Percentiles rank a stretch among this genome's conserved stretches.
These are phyloP conservation scores for Peronosclerospora sorghi DNA, from an alignment of 352 stramenopile genomes.

Conservation along the genomic window DNA sequence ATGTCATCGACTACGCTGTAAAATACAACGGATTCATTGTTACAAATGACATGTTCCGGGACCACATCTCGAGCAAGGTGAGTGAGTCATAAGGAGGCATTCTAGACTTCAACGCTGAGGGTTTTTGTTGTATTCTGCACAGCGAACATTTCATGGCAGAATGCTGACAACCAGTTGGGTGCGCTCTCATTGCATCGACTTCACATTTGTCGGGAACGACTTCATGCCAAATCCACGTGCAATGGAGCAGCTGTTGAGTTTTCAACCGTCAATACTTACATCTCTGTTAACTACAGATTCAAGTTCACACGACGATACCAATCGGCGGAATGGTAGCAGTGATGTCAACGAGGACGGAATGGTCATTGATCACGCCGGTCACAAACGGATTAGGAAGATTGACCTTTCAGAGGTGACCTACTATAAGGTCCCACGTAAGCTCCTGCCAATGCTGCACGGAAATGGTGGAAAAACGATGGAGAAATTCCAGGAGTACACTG, in stretches of 20 bases:
- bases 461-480: constrained; percentile 58
- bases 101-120: no score
- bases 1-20: constrained; percentile 87
- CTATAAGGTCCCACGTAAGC: constrained; percentile 51
- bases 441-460: constrained; percentile 61
- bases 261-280: constrained; percentile 10
- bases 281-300: background rate
- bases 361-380: constrained; percentile 31
- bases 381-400: constrained; percentile 42
- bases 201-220: constrained; percentile 83
- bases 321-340: constrained; percentile 8
- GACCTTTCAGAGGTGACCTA: constrained; percentile 71
- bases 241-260: constrained; percentile 54
- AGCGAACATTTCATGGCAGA: constrained; percentile 61
- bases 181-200: constrained; percentile 67
- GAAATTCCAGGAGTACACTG: constrained; percentile 69
- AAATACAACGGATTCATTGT: constrained; percentile 84
- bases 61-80: constrained; percentile 72
- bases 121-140: background rate
- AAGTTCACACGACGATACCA: constrained; percentile 5
- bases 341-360: constrained; percentile 30
- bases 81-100: background rate
- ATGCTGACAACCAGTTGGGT: constrained; percentile 51
- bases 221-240: constrained; percentile 84
- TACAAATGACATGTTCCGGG: constrained; percentile 89